Evolutionary conservation across 1,284 basidiomycete genomes (phyloP).

Genomic region (Puccinia polysora): DNA sequence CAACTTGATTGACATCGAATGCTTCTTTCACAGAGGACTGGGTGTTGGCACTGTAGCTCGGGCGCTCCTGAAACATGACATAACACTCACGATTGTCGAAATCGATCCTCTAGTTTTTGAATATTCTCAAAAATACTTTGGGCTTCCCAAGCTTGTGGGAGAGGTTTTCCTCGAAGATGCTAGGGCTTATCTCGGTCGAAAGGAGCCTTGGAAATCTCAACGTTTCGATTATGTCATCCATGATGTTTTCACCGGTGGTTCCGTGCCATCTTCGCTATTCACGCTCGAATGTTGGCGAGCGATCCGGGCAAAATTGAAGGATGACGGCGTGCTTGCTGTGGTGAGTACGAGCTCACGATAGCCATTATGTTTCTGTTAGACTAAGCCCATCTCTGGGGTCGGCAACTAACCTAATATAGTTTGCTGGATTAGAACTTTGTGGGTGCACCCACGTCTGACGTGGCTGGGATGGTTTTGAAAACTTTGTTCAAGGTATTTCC

Average conservation of each 20-base stretch:
- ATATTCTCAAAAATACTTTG: slow-evolving; percentile 73
- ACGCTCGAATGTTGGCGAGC: slow-evolving; percentile 74
- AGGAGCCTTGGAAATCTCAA: neutral
- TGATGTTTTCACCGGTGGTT: slow-evolving; percentile 85
- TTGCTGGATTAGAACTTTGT: slow-evolving; percentile 62
- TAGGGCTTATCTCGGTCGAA: slow-evolving; percentile 59
- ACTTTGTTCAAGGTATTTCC: slow-evolving; percentile 67
- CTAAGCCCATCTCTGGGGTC: slow-evolving; percentile 9
- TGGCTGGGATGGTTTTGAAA: slow-evolving; percentile 64
- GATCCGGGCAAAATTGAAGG: slow-evolving; percentile 63
- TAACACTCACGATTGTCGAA: slow-evolving; percentile 70
- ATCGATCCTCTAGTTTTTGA: slow-evolving; percentile 80
- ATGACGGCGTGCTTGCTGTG: slow-evolving; percentile 71
- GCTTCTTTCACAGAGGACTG: slow-evolving; percentile 63
- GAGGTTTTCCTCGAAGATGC: slow-evolving; percentile 72
- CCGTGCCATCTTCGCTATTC: slow-evolving; percentile 74
- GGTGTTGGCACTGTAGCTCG: slow-evolving; percentile 75
- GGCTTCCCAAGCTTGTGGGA: slow-evolving; percentile 62
- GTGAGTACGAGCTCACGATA: slow-evolving; percentile 60
- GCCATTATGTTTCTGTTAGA: neutral
- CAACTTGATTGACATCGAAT: neutral
- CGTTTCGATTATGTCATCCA: slow-evolving; percentile 75
- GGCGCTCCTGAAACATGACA: slow-evolving; percentile 64
- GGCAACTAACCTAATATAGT: slow-evolving; percentile 10
- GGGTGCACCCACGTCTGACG: slow-evolving; percentile 62